Evolutionary conservation across 2,329 filamentous ascomycete species (phyloP).

Genomic region (Pseudonectria buxi): DNA sequence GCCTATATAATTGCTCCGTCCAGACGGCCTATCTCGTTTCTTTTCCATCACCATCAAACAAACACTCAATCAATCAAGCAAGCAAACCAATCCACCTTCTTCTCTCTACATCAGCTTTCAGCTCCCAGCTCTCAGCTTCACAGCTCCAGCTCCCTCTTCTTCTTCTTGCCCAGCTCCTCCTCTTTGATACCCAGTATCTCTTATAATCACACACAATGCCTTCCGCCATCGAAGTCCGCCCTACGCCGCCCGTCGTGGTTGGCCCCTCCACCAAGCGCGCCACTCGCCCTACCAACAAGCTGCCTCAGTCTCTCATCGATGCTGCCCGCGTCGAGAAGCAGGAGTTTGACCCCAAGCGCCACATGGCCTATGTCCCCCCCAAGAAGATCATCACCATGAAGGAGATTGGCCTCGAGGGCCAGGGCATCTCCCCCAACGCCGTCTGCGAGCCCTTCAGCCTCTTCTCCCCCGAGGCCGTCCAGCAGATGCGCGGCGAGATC

Average conservation of each 20-base stretch:
- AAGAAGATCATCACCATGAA: slow-evolving; percentile 51
- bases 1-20: too few relatives aligned
- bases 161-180: too few relatives aligned
- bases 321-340: slow-evolving; percentile 8
- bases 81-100: too few relatives aligned
- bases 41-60: too few relatives aligned
- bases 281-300: slow-evolving; percentile 17
- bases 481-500: slow-evolving; percentile 56
- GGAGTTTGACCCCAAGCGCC: slow-evolving; percentile 46
- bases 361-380: slow-evolving; percentile 45
- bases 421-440: slow-evolving; percentile 54
- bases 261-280: slow-evolving; percentile 22
- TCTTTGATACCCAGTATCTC: too few relatives aligned
- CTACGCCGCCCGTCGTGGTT: slow-evolving; percentile 12
- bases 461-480: slow-evolving; percentile 54
- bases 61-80: too few relatives aligned
- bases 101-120: too few relatives aligned
- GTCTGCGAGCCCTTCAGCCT: slow-evolving; percentile 59
- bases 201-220: background rate
- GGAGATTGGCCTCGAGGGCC: slow-evolving; percentile 50
- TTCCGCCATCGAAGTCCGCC: background rate
- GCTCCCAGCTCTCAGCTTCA: too few relatives aligned
- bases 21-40: too few relatives aligned
- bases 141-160: too few relatives aligned
- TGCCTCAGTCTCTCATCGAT: slow-evolving; percentile 23